Evolutionary conservation across 768 basidiomycete species (phyloP), one percentile per base, ranked within the genome.

Genomic region (Suillus subluteus): DNA sequence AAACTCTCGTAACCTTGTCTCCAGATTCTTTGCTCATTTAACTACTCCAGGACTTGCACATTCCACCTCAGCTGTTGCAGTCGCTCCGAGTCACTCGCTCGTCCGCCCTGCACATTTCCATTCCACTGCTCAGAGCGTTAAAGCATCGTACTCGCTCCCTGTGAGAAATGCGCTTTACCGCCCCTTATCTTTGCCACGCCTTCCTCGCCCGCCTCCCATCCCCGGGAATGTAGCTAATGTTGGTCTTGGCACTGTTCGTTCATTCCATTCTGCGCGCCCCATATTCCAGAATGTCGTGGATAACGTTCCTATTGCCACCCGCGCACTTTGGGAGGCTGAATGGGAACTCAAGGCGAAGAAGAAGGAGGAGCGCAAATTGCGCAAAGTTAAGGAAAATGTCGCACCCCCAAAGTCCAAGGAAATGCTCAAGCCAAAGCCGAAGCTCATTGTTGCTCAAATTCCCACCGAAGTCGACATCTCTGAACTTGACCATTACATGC

Each of bases 271-370:
- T 3, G 84, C 83, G 13, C 87, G 90, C 3, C 90, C 91, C 4
- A 83, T 94, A 54, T 94, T 95, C 81, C 88, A 93, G 74, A 88
- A 91, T 73, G 76, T 96, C 50, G 87, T 87, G 2, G 86, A 94
- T 74, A 94, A 94, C 71, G 88, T 92, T 0, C 94, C 94, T 8
- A 78, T 96, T n/a, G 83, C 87, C 1, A 86, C 85, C 11, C 85
- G 94, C 35, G 89, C 94, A 3, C 80, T 94, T 52, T 88, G 87
- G 74, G 90, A 94, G 74, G 88, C 86, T 0, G 91, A 94, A 73
- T 86, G 87, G 83, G 88, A 93, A 50, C 40, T 88, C 32, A 84
- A 86, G 68, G 75, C 80, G 70, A 82, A 79, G 67, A 82, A 87
- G 76, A 83, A 86, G 67, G 67, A 71, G 23, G 68, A 70, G 5